Percentiles rank a stretch among this genome's conserved stretches.
Conservation (phyloP, 2,329 filamentous ascomycete species). For the Sporothrix globosa region DNA sequence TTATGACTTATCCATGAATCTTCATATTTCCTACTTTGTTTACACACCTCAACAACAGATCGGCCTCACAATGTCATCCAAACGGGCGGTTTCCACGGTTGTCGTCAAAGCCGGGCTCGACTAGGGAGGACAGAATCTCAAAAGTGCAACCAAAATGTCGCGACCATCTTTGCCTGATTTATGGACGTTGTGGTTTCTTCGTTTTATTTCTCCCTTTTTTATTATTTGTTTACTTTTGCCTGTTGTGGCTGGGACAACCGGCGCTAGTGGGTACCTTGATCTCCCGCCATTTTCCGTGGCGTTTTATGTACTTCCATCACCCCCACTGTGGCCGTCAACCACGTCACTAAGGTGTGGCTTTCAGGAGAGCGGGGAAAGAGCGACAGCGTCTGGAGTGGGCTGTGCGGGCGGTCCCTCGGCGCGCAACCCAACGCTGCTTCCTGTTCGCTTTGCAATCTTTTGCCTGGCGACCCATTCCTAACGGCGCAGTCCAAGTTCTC, state of each 20-base stretch:
- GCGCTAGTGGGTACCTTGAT: conserved; percentile 20
- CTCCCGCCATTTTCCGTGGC: background rate
- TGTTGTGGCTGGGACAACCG: conserved; percentile 30
- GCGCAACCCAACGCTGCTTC: conserved; percentile 10
- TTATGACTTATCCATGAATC: too few species aligned
- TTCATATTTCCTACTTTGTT: background rate
- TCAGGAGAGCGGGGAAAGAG: conserved; percentile 1
- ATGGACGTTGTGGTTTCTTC: background rate
- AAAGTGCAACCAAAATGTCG: conserved; percentile 6
- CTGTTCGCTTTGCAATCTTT: conserved; percentile 1
- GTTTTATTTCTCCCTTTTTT: background rate
- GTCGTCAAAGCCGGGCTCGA: background rate
- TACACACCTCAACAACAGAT: background rate
- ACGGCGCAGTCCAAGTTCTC: conserved; percentile 9
- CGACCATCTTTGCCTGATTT: background rate
- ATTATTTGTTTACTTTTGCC: conserved; percentile 28
- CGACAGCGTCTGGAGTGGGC: conserved; percentile 1
- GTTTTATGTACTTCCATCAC: background rate
- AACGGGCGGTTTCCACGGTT: background rate
- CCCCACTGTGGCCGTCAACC: conserved; percentile 15
- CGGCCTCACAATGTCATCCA: conserved; percentile 4
- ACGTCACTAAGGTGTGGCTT: conserved; percentile 30
- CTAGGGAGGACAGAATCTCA: background rate
- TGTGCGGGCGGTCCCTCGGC: conserved; percentile 9
- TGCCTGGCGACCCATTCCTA: conserved; percentile 33